These are phyloP conservation scores for Colletotrichum tropicicola DNA, from an alignment of 2,329 filamentous ascomycete genomes.

Conservation along the genomic window DNA sequence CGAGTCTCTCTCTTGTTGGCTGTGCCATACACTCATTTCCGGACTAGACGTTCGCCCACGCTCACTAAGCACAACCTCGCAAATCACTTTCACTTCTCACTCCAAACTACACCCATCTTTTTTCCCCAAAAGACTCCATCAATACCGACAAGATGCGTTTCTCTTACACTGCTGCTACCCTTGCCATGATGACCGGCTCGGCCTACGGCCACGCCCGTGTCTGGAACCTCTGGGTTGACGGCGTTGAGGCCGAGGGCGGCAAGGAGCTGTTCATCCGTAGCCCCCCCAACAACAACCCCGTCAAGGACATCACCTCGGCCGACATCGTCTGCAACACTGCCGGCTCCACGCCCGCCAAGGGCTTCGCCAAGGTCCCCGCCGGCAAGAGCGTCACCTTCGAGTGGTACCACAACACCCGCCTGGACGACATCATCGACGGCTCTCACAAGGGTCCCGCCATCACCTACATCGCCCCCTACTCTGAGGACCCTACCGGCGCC, in stretches of 20 bases:
- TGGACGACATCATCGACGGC: slow-evolving; percentile 61
- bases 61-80: slow-evolving; percentile 28
- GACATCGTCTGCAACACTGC: slow-evolving; percentile 55
- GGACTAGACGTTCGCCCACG: slow-evolving; percentile 30
- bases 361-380: slow-evolving; percentile 52
- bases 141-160: slow-evolving; percentile 44
- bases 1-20: slow-evolving; percentile 28
- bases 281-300: slow-evolving; percentile 52
- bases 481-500: slow-evolving; percentile 50
- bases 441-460: slow-evolving; percentile 63
- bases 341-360: slow-evolving; percentile 42
- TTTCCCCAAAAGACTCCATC: neutral
- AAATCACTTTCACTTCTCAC: slow-evolving; percentile 19
- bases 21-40: slow-evolving; percentile 30
- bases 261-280: slow-evolving; percentile 55
- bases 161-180: slow-evolving; percentile 34
- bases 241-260: slow-evolving; percentile 44
- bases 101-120: neutral
- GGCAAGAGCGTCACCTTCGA: slow-evolving; percentile 58
- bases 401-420: slow-evolving; percentile 60
- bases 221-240: slow-evolving; percentile 58
- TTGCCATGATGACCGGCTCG: slow-evolving; percentile 43
- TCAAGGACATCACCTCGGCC: slow-evolving; percentile 53
- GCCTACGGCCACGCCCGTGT: slow-evolving; percentile 56
- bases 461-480: slow-evolving; percentile 59